Base-by-base conservation (phyloP, 2,329 filamentous ascomycete genomes). In the Canariomyces notabilis region DNA sequence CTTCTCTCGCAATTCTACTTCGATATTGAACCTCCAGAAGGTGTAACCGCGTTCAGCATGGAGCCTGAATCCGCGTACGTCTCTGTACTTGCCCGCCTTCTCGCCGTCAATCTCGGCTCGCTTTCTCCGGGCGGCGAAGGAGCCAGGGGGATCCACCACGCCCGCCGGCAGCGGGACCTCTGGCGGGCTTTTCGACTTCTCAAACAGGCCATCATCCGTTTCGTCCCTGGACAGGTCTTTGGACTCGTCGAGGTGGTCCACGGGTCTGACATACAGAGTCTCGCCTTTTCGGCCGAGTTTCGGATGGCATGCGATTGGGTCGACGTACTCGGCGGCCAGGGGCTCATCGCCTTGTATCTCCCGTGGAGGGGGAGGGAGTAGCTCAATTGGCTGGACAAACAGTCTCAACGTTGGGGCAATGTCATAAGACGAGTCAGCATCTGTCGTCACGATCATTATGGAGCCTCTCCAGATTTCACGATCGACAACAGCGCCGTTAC, bases 1-100 rank as follows among this genome's bases (percentile, higher is more conserved):
- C 48, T 74, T 77, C 16, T 82, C 74, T 4, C 78, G 76, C 14
- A 98, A 78, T 66, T 98, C 91, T 41, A 98, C 78, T 64, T 97
- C 91, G 39, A 98, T 77, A 61, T 89, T 95, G 75, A 97, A 98
- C 34, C 89, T 80, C 93, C 93, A 98, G 67, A 98, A 98, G 0
- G 93, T 98, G 51, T 85, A 82, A 34, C 91, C 91, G 49, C 85
- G 78, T 62, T 95, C 93, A 1, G 81, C 76, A 59, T 96, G 90
- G 11, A 98, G 76, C 18, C 89, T 82, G 58, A 87, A 82, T 1
- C 87, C 93, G 49, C 82, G 76, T 5, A 96, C 80, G 59, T 96
- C 90, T 59, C 85, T 88, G 63, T 87, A 89, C 63, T 88, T 87
- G 38, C 83, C 85, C 5, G 82, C 69, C 57, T 82, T 87, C 64